Evolutionary conservation across 164 flowering plant genomes (phyloP).

Genomic region (Chimonanthus praecox): DNA sequence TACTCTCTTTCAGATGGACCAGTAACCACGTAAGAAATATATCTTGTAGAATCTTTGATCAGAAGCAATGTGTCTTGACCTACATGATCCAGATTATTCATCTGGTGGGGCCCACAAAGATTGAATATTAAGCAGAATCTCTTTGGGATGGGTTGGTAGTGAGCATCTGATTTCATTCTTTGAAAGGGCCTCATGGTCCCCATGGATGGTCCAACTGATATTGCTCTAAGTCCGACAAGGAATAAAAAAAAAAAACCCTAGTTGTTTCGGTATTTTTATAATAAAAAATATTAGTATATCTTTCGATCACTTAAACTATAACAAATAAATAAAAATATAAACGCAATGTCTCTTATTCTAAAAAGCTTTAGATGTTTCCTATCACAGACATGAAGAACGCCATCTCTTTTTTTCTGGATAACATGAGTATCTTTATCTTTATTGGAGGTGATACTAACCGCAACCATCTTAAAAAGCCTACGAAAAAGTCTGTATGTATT

Average conservation of each 20-base stretch:
- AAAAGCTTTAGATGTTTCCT: neutral
- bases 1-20: no score
- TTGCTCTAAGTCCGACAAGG: neutral
- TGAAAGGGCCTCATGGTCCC: neutral
- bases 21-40: no score
- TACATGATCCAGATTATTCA: neutral
- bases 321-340: neutral
- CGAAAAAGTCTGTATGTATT: no score
- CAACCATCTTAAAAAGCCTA: no score
- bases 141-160: neutral
- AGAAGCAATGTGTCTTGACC: neutral
- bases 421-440: no score
- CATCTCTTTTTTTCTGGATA: no score
- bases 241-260: neutral
- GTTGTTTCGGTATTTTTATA: neutral
- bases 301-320: neutral
- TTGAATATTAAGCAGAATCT: neutral
- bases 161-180: neutral
- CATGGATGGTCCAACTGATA: neutral
- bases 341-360: neutral
- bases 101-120: neutral
- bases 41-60: neutral
- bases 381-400: neutral
- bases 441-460: no score
- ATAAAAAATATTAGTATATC: neutral